These are phyloP conservation scores for Lecanosticta acicola DNA, from an alignment of 2,329 filamentous ascomycete species.

Conservation along the genomic window DNA sequence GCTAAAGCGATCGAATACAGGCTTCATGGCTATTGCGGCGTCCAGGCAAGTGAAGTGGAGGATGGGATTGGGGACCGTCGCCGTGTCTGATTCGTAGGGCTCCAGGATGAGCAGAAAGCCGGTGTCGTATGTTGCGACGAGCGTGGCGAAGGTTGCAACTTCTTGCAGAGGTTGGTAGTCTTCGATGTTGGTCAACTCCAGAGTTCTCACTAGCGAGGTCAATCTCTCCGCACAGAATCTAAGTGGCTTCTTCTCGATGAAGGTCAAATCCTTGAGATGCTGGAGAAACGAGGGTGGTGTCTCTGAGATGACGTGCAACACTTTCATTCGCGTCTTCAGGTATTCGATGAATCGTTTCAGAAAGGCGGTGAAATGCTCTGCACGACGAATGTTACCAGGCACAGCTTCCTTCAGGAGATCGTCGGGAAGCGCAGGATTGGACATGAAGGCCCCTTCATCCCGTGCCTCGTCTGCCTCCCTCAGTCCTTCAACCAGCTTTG, in stretches of 20 bases:
- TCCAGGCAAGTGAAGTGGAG: slow-evolving; percentile 95
- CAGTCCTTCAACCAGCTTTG: slow-evolving; percentile 88
- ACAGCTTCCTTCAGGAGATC: slow-evolving; percentile 94
- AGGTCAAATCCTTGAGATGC: slow-evolving; percentile 91
- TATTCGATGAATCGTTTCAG: slow-evolving; percentile 97
- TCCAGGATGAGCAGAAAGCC: slow-evolving; percentile 96
- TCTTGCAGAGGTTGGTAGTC: slow-evolving; percentile 96
- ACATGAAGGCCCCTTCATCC: slow-evolving; percentile 94
- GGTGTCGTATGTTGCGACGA: slow-evolving; percentile 94
- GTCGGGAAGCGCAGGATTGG: slow-evolving; percentile 89
- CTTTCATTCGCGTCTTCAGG: slow-evolving; percentile 92
- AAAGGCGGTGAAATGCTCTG: slow-evolving; percentile 93
- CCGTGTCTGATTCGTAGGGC: slow-evolving; percentile 90
- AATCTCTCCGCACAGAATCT: slow-evolving; percentile 91
- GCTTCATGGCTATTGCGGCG: slow-evolving; percentile 95
- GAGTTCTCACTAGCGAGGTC: slow-evolving; percentile 86
- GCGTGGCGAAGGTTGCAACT: slow-evolving; percentile 92
- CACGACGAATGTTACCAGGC: slow-evolving; percentile 89
- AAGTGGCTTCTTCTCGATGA: slow-evolving; percentile 93
- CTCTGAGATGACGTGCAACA: slow-evolving; percentile 93
- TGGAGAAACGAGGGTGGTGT: slow-evolving; percentile 89
- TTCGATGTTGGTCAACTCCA: slow-evolving; percentile 95
- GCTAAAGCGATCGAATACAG: slow-evolving; percentile 93
- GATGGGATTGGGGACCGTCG: slow-evolving; percentile 93
- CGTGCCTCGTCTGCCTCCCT: slow-evolving; percentile 82